Conservation (phyloP, 345 rosid species). For the Mallotus nudiflorus region DNA sequence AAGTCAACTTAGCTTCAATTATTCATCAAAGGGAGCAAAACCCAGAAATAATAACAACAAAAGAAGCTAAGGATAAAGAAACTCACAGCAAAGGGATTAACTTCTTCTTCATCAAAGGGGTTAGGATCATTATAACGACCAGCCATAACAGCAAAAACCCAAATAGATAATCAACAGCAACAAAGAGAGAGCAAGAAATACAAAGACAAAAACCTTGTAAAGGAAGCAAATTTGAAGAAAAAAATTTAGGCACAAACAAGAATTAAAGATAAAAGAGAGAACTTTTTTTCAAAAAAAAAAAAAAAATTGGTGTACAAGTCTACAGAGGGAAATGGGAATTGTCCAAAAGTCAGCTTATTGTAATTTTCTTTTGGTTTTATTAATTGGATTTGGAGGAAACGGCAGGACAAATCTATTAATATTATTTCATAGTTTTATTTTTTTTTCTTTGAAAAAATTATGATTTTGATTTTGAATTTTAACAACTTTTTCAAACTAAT, state of each 20-base stretch:
- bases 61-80: constrained; percentile 6
- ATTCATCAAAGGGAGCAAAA: neutral
- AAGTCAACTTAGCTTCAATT: constrained; percentile 6
- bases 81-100: constrained; percentile 92
- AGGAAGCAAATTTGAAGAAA: constrained; percentile 13
- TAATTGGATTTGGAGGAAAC: neutral
- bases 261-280: neutral
- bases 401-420: constrained; percentile 15
- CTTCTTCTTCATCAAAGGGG: constrained; percentile 89
- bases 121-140: constrained; percentile 69
- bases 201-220: neutral
- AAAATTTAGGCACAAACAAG: neutral
- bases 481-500: neutral
- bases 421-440: neutral
- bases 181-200: neutral
- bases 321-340: constrained; percentile 12
- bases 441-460: neutral
- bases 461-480: constrained; percentile 2
- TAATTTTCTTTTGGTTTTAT: neutral
- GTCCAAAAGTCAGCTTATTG: constrained; percentile 11
- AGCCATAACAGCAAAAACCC: constrained; percentile 49
- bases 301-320: neutral
- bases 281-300: constrained; percentile 12
- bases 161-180: neutral
- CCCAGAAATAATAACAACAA: neutral